Evolutionary conservation across 139 green algal species (phyloP), one percentile per base, ranked within the genome.

Genomic region (Ostreobium quekettii): DNA sequence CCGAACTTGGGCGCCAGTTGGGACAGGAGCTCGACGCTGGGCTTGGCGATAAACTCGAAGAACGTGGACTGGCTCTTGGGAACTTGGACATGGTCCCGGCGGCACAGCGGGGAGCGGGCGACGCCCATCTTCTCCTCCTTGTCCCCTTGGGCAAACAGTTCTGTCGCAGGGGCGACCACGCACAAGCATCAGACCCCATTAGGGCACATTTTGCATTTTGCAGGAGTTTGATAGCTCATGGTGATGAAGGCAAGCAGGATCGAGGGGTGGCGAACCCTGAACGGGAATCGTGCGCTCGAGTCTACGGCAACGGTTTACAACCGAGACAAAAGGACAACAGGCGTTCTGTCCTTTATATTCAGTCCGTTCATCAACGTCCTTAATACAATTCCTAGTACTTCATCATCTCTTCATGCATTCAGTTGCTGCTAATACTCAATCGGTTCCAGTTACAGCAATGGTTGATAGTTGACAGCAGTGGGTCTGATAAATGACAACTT

Each of bases 41-140:
- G 64, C 39, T 38, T 48, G 28, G 56, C 64, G 8, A 71, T 35
- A 42, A 30, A 42, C 39, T 71, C 46, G 5, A 71, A 36, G 42
- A 71, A 71, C 8, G 19, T 48, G 5, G 32, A 36, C 42, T 71
- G 64, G 36, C 24, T 11, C 46, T 64, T 42, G 58, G 64, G 36
- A 28, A 70, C 5, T n/a, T 70, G 5, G 28, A 7, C 42, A 32
- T 36, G 42, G 33, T 30, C 32, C 8, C 63, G 32, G 35, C 46
- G 11, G 63, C 63, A 70, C n/a, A 63, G 56, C n/a, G 56, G 56
- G n/a, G 56, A 63, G 56, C 8, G 28, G 8, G 56, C 8, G 7
- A 63, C 8, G 56, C 28, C 56, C 56, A 38, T 19, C 28, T 8
- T 8, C n/a, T 8, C n/a, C 56, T 63, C 56, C n/a, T 33, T 8